Evolutionary conservation across 164 flowering plant species (phyloP).

Genomic region (Vitis rupestris): DNA sequence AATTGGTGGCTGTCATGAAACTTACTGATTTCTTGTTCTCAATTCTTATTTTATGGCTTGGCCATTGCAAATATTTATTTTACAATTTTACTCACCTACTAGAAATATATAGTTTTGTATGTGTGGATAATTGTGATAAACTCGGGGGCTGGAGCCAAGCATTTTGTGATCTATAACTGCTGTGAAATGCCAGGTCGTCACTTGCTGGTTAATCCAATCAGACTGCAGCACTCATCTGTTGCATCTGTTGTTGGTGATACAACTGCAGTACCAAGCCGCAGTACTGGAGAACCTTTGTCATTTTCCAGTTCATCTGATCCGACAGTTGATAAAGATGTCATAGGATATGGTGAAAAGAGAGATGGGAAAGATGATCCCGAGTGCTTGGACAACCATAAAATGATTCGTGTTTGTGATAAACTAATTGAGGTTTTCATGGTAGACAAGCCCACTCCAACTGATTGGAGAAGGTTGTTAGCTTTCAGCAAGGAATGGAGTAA

Average conservation of each 20-base stretch:
- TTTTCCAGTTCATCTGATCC: constrained; percentile 14
- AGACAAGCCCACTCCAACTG: constrained; percentile 82
- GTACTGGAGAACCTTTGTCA: constrained; percentile 17
- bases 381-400: constrained; percentile 37
- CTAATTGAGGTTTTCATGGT: constrained; percentile 89
- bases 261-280: constrained; percentile 32
- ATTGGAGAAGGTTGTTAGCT: constrained; percentile 88
- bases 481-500: constrained; percentile 76
- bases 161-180: not conserved
- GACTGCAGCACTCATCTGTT: constrained; percentile 11
- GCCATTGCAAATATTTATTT: too few relatives aligned
- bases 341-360: constrained; percentile 17
- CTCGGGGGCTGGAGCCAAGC: too few relatives aligned
- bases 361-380: constrained; percentile 21
- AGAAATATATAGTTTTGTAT: too few relatives aligned
- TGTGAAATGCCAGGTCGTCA: constrained; percentile 17
- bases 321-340: constrained; percentile 11
- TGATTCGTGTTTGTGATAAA: constrained; percentile 77
- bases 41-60: too few relatives aligned
- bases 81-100: too few relatives aligned
- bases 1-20: too few relatives aligned
- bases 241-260: constrained; percentile 32
- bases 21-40: too few relatives aligned
- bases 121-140: too few relatives aligned
- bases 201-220: constrained; percentile 6